Evolutionary conservation across 2,329 filamentous ascomycete genomes (phyloP).

Genomic region (Pleurostoma richardsiae): DNA sequence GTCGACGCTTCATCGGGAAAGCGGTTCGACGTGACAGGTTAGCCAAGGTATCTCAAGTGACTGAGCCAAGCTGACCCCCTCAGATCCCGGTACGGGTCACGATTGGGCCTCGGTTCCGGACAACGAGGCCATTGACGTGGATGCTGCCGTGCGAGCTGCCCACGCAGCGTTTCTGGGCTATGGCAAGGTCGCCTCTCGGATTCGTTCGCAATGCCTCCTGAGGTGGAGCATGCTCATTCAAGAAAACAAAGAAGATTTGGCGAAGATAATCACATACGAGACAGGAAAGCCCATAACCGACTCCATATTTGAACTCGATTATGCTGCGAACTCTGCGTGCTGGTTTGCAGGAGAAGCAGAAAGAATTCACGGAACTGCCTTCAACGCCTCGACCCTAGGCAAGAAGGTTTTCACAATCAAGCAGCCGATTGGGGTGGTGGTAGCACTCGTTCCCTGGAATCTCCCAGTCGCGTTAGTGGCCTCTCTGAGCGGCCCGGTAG

Average conservation of each 20-base stretch:
- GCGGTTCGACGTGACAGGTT: neutral
- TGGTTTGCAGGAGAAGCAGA: conserved; percentile 53
- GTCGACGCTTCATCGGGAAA: neutral
- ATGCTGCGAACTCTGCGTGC: conserved; percentile 46
- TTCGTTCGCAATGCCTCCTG: conserved; percentile 26
- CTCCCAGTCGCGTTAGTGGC: conserved; percentile 53
- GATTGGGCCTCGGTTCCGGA: conserved; percentile 46
- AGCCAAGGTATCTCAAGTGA: neutral
- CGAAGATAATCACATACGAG: conserved; percentile 36
- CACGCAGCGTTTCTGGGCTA: conserved; percentile 30
- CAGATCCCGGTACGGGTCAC: conserved; percentile 45
- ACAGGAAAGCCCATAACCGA: conserved; percentile 54
- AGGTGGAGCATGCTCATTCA: conserved; percentile 30
- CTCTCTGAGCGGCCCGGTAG: neutral
- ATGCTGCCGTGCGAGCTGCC: conserved; percentile 27
- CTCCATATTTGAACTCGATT: conserved; percentile 50
- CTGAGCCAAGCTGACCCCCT: neutral
- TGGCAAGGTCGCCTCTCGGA: conserved; percentile 27
- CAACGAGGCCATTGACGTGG: conserved; percentile 33
- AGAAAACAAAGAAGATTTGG: conserved; percentile 29
- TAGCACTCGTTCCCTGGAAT: conserved; percentile 69
- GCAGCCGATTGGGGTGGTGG: conserved; percentile 65
- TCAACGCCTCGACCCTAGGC: conserved; percentile 53
- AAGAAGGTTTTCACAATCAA: conserved; percentile 68
- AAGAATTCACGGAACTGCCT: conserved; percentile 51